Conservation (phyloP, 2,329 filamentous ascomycete genomes). For the Fusarium ramigenum region DNA sequence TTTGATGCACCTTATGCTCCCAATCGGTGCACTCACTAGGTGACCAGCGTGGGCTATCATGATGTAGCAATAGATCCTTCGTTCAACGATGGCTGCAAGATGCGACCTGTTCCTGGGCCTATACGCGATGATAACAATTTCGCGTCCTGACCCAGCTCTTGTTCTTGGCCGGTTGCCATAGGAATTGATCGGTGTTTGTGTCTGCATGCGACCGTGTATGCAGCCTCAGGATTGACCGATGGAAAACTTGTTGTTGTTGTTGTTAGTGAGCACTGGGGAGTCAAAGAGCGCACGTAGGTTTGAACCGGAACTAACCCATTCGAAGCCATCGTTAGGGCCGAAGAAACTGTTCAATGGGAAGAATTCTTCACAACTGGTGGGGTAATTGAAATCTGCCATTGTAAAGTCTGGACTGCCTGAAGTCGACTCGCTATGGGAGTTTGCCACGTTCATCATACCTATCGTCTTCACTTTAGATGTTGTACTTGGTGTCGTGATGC, state of each 20-base stretch:
- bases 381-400: conserved; percentile 23
- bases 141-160: not conserved
- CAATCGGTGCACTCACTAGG: not conserved
- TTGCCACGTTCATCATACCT: not conserved
- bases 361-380: conserved; percentile 46
- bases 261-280: not conserved
- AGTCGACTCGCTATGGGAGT: not conserved
- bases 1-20: not conserved
- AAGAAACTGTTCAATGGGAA: conserved; percentile 52
- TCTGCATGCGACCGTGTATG: conserved; percentile 5
- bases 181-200: not conserved
- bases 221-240: conserved; percentile 41
- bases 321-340: conserved; percentile 46
- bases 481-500: conserved; percentile 42
- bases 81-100: not conserved
- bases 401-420: conserved; percentile 6
- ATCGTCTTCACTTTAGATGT: conserved; percentile 3
- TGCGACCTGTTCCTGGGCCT: conserved; percentile 27
- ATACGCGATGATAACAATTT: conserved; percentile 23
- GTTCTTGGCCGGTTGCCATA: conserved; percentile 2
- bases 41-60: not conserved
- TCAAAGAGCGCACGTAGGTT: not conserved
- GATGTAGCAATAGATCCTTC: not conserved
- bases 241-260: conserved; percentile 33
- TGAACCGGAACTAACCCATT: conserved; percentile 50